Evolutionary conservation across 305 asterid species (phyloP), one percentile per base, ranked within the genome.

Genomic region (Ruellia speciosa): DNA sequence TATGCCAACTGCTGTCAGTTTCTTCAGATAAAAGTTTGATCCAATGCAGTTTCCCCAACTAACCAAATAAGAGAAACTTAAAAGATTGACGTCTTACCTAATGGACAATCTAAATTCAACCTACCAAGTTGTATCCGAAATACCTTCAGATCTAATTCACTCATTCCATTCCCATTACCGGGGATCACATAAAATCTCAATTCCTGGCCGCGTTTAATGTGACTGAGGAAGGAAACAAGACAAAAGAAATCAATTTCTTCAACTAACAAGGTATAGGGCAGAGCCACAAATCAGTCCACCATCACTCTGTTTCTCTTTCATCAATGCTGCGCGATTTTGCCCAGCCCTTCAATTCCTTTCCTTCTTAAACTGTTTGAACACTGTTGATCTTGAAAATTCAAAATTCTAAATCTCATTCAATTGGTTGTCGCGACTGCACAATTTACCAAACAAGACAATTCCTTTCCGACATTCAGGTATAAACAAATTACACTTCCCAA

Each of bases 381-480:
- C 3, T 54, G 53, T 46, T 60, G 57, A 60, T 69, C 65, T 62
- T 34, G 58, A 52, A n/a, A 52, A 14, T 43, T 14, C 6, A 11
- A 13, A 13, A 40, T 49, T 31, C 8, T 40, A 40, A 39, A 52
- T 52, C 43, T 54, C 13, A 54, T 43, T 46, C 59, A n/a, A 48
- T 18, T 51, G 6, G 18, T 35, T 18, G 19, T 14, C 49, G 13
- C 45, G 13, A 39, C 45, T 18, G 62, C 57, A 63, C 65, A 46
- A 52, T 58, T 58, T 57, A 48, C 72, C 52, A 63, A 52, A 20
- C 48, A 70, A 62, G 24, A 20, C 46, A 58, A 9, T 48, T 20
- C 20, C 45, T 7, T 52, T 65, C 65, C 62, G 18, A 67, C 60
- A 70, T 46, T 48, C 73, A 50, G 28, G 28, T 68, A 76, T 49